Percentiles rank a stretch among this genome's conserved stretches.
phyloP scores from a whole-genome alignment of 169 alveolate species.

The Cystoisospora suis region DNA sequence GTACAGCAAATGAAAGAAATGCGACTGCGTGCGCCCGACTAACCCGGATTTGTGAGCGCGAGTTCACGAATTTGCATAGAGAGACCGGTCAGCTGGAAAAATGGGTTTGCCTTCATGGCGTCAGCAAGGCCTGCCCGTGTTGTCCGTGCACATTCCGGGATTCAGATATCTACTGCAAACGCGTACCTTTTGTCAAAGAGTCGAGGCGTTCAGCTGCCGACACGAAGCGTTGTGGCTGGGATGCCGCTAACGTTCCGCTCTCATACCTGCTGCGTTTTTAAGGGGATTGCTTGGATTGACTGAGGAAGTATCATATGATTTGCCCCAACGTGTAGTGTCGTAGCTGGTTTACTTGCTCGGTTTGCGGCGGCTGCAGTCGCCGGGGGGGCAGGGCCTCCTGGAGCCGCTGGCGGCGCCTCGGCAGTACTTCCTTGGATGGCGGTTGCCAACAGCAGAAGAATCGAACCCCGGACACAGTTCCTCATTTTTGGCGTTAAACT shows the following conservation, averaged over 20 bases:
- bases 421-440: neutral
- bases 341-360: neutral
- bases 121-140: conserved; percentile 26
- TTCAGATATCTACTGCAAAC: neutral
- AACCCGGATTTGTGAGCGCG: conserved; percentile 53
- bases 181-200: neutral
- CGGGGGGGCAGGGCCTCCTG: no score
- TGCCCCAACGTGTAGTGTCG: no score
- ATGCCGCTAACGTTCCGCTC: neutral
- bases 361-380: conserved; percentile 15
- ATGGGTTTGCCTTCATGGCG: conserved; percentile 51
- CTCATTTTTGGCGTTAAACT: no score
- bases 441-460: neutral
- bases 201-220: conserved; percentile 15
- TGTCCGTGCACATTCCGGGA: neutral
- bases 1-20: neutral
- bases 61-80: conserved; percentile 51
- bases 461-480: neutral
- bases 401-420: neutral
- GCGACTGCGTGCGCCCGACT: neutral
- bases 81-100: conserved; percentile 54
- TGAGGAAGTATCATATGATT: neutral
- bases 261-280: conserved; percentile 20
- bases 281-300: conserved; percentile 26
- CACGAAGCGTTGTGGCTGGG: neutral